Percentiles rank a stretch among this genome's conserved stretches.
Evolutionary conservation across 805 yeast species (phyloP).

Genomic region (Yarrowia porcina): DNA sequence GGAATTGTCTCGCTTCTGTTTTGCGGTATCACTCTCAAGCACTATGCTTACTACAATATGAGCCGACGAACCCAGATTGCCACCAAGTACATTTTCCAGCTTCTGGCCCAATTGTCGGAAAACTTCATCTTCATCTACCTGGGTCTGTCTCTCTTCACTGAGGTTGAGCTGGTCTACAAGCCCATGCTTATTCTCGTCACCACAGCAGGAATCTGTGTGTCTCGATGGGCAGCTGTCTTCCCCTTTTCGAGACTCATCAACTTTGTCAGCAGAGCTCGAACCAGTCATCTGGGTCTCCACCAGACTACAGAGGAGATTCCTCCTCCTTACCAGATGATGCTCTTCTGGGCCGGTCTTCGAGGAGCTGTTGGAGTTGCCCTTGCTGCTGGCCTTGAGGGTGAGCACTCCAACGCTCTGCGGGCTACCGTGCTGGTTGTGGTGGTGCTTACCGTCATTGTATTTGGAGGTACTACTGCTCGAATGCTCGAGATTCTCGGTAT

Average conservation of each 20-base stretch:
- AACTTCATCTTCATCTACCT: constrained; percentile 94
- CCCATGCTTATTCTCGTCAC: constrained; percentile 90
- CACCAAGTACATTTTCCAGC: constrained; percentile 88
- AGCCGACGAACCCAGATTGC: constrained; percentile 96
- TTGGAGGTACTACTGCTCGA: constrained; percentile 98
- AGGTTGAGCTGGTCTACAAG: constrained; percentile 90
- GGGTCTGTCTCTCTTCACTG: constrained; percentile 92
- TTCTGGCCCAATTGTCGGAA: constrained; percentile 91
- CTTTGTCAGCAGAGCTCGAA: constrained; percentile 63
- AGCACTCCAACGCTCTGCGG: constrained; percentile 76
- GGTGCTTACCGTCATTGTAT: constrained; percentile 88
- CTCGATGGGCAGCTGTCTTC: constrained; percentile 97
- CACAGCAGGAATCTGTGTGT: constrained; percentile 83
- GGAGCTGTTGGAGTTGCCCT: constrained; percentile 99
- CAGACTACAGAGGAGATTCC: constrained; percentile 81
- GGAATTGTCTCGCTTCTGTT: constrained; percentile 93
- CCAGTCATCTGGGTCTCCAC: constrained; percentile 16
- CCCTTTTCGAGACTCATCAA: constrained; percentile 84
- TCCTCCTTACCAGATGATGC: constrained; percentile 96
- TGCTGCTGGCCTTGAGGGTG: constrained; percentile 97
- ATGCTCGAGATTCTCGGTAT: constrained; percentile 95
- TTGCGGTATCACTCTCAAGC: constrained; percentile 95
- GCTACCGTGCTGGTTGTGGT: constrained; percentile 97
- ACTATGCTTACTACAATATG: constrained; percentile 97
- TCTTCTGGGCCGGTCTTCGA: constrained; percentile 98